Percentiles rank a stretch among this genome's conserved stretches.
Evolutionary conservation across 1,284 basidiomycete genomes (phyloP).

Genomic region (Xanthoconium separans): DNA sequence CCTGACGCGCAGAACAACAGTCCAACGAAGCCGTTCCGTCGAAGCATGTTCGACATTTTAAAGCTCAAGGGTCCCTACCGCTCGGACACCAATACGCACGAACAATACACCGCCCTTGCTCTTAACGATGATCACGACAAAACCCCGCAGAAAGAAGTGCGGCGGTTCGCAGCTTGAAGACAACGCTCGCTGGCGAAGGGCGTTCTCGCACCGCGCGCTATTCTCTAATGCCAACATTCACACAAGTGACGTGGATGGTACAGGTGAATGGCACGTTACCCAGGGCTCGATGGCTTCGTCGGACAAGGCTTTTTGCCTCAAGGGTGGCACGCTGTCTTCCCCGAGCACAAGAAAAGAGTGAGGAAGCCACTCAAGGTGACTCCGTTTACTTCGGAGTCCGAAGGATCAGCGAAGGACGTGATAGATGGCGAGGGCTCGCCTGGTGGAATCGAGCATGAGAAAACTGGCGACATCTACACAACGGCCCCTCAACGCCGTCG

Average conservation of each 20-base stretch:
- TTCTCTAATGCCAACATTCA: conserved; percentile 5
- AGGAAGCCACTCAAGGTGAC: conserved; percentile 9
- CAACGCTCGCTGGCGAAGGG: background rate
- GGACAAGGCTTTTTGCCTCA: background rate
- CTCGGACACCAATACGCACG: background rate
- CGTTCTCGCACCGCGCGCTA: background rate
- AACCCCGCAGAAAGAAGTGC: background rate
- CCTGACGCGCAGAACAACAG: background rate
- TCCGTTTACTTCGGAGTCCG: conserved; percentile 7
- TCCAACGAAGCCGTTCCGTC: conserved; percentile 22
- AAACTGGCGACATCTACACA: conserved; percentile 16
- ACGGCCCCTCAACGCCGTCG: conserved; percentile 14
- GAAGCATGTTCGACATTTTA: conserved; percentile 31
- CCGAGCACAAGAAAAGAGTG: background rate
- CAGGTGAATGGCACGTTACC: background rate
- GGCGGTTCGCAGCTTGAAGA: conserved; percentile 1
- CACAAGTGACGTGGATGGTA: background rate
- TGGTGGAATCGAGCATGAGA: background rate
- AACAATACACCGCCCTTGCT: background rate
- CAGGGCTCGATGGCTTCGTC: background rate
- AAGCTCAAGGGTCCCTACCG: conserved; percentile 14
- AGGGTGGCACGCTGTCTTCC: background rate
- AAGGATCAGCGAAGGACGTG: background rate
- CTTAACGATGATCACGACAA: conserved; percentile 1
- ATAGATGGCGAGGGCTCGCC: background rate